Evolutionary conservation across 2,329 filamentous ascomycete species (phyloP), one percentile per base, ranked within the genome.

Genomic region (Cladosporium sp.): DNA sequence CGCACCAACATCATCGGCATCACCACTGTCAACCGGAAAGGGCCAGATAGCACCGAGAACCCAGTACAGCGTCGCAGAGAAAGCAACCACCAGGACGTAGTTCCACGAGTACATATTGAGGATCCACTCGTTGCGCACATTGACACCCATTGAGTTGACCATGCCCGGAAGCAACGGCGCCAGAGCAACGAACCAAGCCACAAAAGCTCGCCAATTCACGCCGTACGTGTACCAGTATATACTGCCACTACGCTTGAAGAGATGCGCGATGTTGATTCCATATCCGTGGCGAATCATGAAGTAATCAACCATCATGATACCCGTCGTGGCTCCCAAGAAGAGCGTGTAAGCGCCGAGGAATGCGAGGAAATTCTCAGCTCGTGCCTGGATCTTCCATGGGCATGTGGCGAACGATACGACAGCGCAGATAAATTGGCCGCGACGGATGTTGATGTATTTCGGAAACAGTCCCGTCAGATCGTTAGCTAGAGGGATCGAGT

Each of bases 321-420:
- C 93, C 0, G 92, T 92, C 68, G 97, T 96, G 50, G 91, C 92
- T 67, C 91, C 93, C 21, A 97, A 85, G 79, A 97, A 97, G 64
- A 97, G 92, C 3, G 91, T 93, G 81, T 97, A 97, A 1, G 93
- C 90, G 0, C 91, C 95, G 0, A 97, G 86, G 75, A 97, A 97
- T 2, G 91, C 95, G 0, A 91, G 94, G 81, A 97, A 97, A 78
- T 89, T 88, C 81, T 94, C 96, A 50, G 87, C 86, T 16, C 82
- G 82, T 1, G 85, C 88, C 10, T 96, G 85, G 0, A 97, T 85
- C 67, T 91, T 91, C 86, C 89, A 94, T 0, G 93, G 93, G 76
- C 91, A 95, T 86, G 97, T 96, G 68, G 88, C 90, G 14, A 97
- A 82, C 64, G 92, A 92, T 64, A 96, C 82, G 1, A 84, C 77